Conservation (phyloP, 164 flowering plant genomes). For the Chimonanthus praecox region DNA sequence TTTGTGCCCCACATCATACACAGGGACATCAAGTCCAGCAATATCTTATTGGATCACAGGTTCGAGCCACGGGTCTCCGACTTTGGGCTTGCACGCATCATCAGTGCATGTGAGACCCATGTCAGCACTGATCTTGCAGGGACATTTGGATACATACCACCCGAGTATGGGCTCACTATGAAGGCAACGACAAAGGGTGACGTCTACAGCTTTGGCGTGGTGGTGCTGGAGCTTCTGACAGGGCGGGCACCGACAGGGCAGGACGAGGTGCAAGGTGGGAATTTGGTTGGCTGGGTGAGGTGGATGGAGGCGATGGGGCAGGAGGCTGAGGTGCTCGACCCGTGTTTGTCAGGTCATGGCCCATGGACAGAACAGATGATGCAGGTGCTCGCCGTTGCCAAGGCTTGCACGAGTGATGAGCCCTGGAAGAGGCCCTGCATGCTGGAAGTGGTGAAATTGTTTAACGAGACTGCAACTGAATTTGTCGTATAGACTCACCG, state of each 20-base stretch:
- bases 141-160: slow-evolving; percentile 63
- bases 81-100: slow-evolving; percentile 63
- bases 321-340: slow-evolving; percentile 39
- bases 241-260: slow-evolving; percentile 60
- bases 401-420: slow-evolving; percentile 46
- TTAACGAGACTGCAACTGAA: slow-evolving; percentile 27
- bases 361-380: slow-evolving; percentile 45
- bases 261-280: slow-evolving; percentile 56
- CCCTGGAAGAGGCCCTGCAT: slow-evolving; percentile 53
- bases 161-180: slow-evolving; percentile 61
- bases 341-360: slow-evolving; percentile 13
- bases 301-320: slow-evolving; percentile 36
- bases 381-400: slow-evolving; percentile 39
- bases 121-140: slow-evolving; percentile 64
- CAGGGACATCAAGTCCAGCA: slow-evolving; percentile 68
- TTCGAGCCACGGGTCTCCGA: slow-evolving; percentile 61
- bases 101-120: slow-evolving; percentile 66
- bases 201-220: slow-evolving; percentile 64
- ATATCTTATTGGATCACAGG: slow-evolving; percentile 40
- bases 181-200: slow-evolving; percentile 55
- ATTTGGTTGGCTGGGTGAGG: slow-evolving; percentile 73
- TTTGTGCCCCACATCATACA: slow-evolving; percentile 66
- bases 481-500: not conserved
- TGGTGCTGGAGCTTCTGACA: slow-evolving; percentile 55
- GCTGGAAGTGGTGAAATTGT: slow-evolving; percentile 50